Base-by-base conservation (phyloP, 371 early-diverging fungal genomes). In the Mortierella sp. region DNA sequence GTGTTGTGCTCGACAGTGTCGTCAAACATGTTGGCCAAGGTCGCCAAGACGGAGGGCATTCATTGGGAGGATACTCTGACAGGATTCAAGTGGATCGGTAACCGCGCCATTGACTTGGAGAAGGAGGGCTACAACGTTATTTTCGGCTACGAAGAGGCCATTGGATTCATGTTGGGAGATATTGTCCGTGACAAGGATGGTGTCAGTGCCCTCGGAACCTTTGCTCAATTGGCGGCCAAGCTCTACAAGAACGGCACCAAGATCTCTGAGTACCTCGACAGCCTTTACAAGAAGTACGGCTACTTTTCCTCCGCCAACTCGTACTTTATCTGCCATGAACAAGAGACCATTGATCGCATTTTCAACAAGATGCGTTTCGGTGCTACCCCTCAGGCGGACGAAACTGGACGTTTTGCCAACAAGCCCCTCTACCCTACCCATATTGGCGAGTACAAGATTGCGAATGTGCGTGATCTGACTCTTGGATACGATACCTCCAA, bases 51-150 rank as follows among this genome's bases (percentile, higher is more conserved):
- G 1, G 96, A 97, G 79, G 96, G 97, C 5, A 94, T 97, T 81
- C 89, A 89, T 71, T 97, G 96, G 88, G 96, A 95, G 78, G 98
- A 98, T 82, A 96, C 98, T 6, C 89, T 98, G 74, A 99, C 99
- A 42, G 99, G 99, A 13, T 98, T 99, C 91, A 99, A 99, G 87
- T 98, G 97, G 96, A 94, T 98, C 77, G 97, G 97, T 28, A 98
- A 98, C 88, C 90, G 92, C 50, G 94, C 96, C 19, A 91, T 95
- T 79, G 89, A 93, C 42, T 89, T 96, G 38, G 78, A 80, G 71
- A 84, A 91, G 84, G 90, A 93, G 75, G 95, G 96, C 11, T 91
- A 92, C 65, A 58, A 91, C 54, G 94, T 94, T 14, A 85, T 93
- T 24, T 97, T 99, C 84, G 97, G 96, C 14, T 99, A 94, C 83